phyloP scores from a whole-genome alignment of 2,329 filamentous ascomycete genomes.

The Aspergillus candidus region DNA sequence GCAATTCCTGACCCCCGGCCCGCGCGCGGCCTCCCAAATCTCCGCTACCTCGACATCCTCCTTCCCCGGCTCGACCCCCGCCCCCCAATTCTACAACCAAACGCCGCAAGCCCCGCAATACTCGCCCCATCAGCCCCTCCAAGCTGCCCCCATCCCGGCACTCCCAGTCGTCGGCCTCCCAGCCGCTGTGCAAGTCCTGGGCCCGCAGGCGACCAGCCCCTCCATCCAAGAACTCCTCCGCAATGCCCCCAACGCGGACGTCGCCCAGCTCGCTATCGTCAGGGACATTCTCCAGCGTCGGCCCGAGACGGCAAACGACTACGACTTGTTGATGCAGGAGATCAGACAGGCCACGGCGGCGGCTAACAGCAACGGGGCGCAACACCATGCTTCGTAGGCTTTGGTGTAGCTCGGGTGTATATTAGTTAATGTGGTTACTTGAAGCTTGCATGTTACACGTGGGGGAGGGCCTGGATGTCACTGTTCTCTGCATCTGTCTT shows the following conservation, averaged over 20 bases:
- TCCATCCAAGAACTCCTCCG: conserved; percentile 65
- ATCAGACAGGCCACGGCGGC: conserved; percentile 28
- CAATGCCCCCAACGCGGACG: conserved; percentile 61
- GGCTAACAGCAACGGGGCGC: conserved; percentile 25
- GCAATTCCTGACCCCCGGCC: conserved; percentile 20
- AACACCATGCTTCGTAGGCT: conserved; percentile 14
- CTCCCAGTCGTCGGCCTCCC: conserved; percentile 43
- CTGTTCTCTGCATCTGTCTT: not conserved
- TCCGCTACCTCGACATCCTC: conserved; percentile 20
- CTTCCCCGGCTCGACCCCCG: conserved; percentile 11
- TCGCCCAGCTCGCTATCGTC: conserved; percentile 69
- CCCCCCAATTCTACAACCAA: conserved; percentile 12
- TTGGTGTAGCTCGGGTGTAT: conserved; percentile 10
- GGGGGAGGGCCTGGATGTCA: too few relatives aligned
- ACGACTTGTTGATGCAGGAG: conserved; percentile 38
- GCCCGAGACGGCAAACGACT: conserved; percentile 58
- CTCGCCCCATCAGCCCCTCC: conserved; percentile 16
- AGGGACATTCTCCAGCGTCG: conserved; percentile 61
- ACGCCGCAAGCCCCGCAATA: conserved; percentile 19
- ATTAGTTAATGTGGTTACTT: conserved; percentile 6
- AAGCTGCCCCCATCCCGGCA: conserved; percentile 11
- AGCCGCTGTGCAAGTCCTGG: conserved; percentile 59
- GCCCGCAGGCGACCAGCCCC: conserved; percentile 55
- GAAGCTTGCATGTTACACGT: too few relatives aligned
- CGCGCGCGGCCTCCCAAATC: conserved; percentile 14